Base-by-base conservation (phyloP, 2,329 filamentous ascomycete genomes). In the Alternaria novae-zelandiae region DNA sequence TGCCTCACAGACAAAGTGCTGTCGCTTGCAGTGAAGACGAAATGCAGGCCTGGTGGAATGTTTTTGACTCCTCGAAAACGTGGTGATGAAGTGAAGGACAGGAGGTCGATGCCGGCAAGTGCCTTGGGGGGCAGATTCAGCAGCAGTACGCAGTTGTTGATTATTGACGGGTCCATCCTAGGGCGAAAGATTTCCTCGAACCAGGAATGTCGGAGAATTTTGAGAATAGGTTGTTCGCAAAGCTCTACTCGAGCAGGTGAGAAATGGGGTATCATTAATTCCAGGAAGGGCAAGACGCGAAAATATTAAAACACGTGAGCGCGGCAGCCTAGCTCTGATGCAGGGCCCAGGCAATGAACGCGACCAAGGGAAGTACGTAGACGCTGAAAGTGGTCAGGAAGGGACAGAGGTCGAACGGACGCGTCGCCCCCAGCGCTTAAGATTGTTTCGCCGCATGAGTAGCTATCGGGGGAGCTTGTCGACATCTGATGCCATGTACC, bases 1-100 rank as follows among this genome's bases (percentile, higher is more conserved):
- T 87, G 84, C n/a, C 88, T 83, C 26, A 90, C 81, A 0, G 88
- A 89, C 13, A 89, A 81, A 3, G 85, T 86, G 54, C 84, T 83
- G 59, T 86, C 88, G 20, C 85, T 84, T 23, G 87, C 85, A 0
- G 84, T 86, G 73, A 89, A 90, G 17, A 89, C 77, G 67, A 90
- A 89, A 72, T 90, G 88, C 72, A 85, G 83, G 46, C 88, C 88
- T 3, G 80, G 70, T 0, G 88, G 86, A 5, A 90, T 70, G 66
- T 87, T 83, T 65, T 86, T 87, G 69, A 90, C 85, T 26, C 88
- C 88, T 60, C 84, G 83, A 76, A 90, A 90, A 56, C 86, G 85
- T 11, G 86, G 81, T 11, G 87, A 87, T 5, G 87, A 86, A 15
- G 87, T 89, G 77, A 90, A 90, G 49, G 88, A 87, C 54, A 90